Evolutionary conservation across 495 filamentous ascomycete species (phyloP).

Genomic region (Parathielavia hyrcaniae): DNA sequence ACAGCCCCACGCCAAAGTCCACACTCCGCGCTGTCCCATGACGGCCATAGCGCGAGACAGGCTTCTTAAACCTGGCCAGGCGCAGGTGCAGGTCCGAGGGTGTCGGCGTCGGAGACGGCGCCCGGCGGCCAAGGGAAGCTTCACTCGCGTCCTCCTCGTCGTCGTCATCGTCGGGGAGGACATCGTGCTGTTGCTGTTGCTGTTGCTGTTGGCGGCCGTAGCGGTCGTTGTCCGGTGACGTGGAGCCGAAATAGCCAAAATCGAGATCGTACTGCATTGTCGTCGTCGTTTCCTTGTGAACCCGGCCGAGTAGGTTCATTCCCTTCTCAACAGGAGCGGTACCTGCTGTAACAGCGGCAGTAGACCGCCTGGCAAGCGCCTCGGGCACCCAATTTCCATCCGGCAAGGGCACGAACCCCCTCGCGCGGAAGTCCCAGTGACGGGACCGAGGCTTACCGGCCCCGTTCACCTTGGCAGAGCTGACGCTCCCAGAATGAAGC

Average conservation of each 20-base stretch:
- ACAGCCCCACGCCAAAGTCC: conserved; percentile 1
- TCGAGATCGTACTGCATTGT: no score
- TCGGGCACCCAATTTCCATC: conserved; percentile 42
- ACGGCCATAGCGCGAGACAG: neutral
- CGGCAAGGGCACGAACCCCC: conserved; percentile 40
- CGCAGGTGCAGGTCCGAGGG: conserved; percentile 10
- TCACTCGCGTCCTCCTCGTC: neutral
- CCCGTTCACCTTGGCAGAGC: conserved; percentile 2
- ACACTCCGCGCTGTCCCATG: neutral
- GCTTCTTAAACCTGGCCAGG: conserved; percentile 4
- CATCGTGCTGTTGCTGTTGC: neutral
- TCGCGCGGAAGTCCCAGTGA: conserved; percentile 40
- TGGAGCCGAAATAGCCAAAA: no score
- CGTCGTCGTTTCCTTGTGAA: no score
- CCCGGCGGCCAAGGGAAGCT: neutral
- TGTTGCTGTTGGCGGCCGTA: neutral
- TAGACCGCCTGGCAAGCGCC: conserved; percentile 30
- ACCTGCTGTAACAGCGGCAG: neutral
- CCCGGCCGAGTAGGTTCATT: no score
- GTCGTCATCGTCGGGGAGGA: neutral
- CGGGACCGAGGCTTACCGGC: conserved; percentile 20
- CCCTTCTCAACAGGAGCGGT: neutral
- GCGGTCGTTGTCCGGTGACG: no score
- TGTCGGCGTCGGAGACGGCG: conserved; percentile 9
- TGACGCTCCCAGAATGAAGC: neutral